Percentiles rank a stretch among this genome's conserved stretches.
Evolutionary conservation across 495 filamentous ascomycete genomes (phyloP).

Genomic region (Daldinia childiae): DNA sequence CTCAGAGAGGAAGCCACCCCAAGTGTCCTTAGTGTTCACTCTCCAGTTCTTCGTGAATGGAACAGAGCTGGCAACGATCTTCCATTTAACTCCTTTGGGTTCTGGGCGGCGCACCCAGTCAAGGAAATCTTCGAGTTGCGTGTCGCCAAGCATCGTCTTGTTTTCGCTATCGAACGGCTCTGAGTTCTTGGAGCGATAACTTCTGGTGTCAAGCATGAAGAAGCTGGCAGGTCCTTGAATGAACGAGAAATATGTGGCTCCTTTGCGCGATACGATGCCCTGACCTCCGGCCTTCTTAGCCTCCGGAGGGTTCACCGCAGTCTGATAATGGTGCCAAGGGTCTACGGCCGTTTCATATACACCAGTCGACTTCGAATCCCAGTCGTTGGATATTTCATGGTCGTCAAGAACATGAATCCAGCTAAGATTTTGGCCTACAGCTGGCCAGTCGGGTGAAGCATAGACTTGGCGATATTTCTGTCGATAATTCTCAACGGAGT

Average conservation of each 20-base stretch:
- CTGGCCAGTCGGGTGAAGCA: constrained; percentile 86
- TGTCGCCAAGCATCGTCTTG: constrained; percentile 86
- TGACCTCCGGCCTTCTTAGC: constrained; percentile 52
- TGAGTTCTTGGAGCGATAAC: constrained; percentile 74
- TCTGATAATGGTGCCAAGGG: constrained; percentile 87
- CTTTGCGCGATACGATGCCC: constrained; percentile 48
- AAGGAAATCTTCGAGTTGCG: constrained; percentile 82
- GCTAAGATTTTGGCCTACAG: constrained; percentile 73
- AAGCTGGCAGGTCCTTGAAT: constrained; percentile 89
- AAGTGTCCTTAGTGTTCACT: constrained; percentile 83
- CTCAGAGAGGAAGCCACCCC: constrained; percentile 88
- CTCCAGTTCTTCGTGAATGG: constrained; percentile 98
- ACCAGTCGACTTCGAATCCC: constrained; percentile 43
- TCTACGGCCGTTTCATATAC: constrained; percentile 73
- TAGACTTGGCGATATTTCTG: constrained; percentile 94
- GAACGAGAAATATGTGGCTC: constrained; percentile 85
- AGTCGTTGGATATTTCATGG: constrained; percentile 82
- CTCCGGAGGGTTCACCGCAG: constrained; percentile 80
- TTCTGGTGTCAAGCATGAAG: constrained; percentile 93
- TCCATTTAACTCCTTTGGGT: constrained; percentile 85
- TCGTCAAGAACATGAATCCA: constrained; percentile 98
- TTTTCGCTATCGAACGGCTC: constrained; percentile 60
- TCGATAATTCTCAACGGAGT: constrained; percentile 76
- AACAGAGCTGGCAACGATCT: constrained; percentile 85
- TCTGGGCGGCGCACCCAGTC: constrained; percentile 75